Conservation (phyloP, 208 protist genomes). For the Wallacemonas sp. region DNA sequence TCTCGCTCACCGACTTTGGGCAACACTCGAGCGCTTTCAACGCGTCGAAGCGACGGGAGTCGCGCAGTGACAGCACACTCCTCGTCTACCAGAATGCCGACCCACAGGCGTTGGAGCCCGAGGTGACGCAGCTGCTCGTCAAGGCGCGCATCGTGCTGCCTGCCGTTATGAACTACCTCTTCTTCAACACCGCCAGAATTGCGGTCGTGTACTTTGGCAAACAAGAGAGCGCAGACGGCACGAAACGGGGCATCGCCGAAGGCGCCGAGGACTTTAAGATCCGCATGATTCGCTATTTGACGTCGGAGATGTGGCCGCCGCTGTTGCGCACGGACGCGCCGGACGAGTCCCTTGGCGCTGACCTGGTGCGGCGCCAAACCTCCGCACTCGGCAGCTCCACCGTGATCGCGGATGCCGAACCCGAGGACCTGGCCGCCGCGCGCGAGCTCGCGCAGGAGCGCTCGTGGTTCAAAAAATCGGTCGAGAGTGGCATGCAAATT, state of each 20-base stretch:
- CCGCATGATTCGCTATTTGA: constrained; percentile 60
- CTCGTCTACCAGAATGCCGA: constrained; percentile 69
- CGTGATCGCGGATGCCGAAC: neutral
- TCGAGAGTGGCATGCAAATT: constrained; percentile 72
- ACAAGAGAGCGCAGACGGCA: constrained; percentile 24
- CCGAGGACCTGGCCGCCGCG: constrained; percentile 6
- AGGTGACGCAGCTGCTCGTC: constrained; percentile 36
- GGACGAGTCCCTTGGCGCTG: constrained; percentile 50
- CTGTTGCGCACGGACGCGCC: constrained; percentile 66
- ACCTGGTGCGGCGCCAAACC: constrained; percentile 15
- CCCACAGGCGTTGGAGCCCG: constrained; percentile 20
- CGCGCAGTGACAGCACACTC: constrained; percentile 30
- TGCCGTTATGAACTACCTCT: constrained; percentile 71
- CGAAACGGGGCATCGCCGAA: constrained; percentile 39
- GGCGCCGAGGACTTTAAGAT: constrained; percentile 72
- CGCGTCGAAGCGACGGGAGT: constrained; percentile 9
- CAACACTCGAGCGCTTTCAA: neutral
- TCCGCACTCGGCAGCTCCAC: neutral
- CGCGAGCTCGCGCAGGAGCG: constrained; percentile 41
- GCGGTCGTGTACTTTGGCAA: constrained; percentile 73
- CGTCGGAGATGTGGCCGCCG: constrained; percentile 67
- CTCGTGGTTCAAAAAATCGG: constrained; percentile 47
- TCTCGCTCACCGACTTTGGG: constrained; percentile 8
- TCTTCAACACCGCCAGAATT: constrained; percentile 50
- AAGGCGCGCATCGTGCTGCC: constrained; percentile 51